phyloP scores from a whole-genome alignment of 1,284 basidiomycete genomes.

The Cryptococcus deneoformans region DNA sequence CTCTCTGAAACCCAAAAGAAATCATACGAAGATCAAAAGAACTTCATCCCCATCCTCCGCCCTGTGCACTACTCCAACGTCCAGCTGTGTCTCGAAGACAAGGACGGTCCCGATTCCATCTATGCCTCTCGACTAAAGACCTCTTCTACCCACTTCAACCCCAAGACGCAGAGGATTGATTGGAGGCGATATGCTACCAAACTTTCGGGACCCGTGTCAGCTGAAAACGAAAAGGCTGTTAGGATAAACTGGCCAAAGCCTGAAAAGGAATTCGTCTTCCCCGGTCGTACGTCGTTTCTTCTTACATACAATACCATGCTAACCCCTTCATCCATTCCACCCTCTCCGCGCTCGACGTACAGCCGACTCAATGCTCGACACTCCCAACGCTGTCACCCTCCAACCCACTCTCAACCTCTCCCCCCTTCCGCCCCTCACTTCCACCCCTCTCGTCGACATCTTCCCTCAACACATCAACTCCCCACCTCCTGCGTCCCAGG shows the following conservation, averaged over 20 bases:
- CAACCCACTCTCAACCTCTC: conserved; percentile 13
- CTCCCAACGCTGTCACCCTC: conserved; percentile 9
- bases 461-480: conserved; percentile 21
- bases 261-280: conserved; percentile 7
- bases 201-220: conserved; percentile 14
- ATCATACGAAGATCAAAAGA: conserved; percentile 28
- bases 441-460: not conserved
- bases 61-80: conserved; percentile 47
- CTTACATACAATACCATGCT: not conserved
- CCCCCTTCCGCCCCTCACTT: not conserved
- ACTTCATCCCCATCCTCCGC: conserved; percentile 24
- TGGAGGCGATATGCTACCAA: conserved; percentile 40
- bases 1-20: conserved; percentile 18
- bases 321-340: not conserved
- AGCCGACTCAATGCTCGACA: conserved; percentile 19
- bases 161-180: conserved; percentile 15
- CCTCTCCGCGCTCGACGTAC: not conserved
- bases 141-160: conserved; percentile 27
- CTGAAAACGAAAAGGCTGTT: conserved; percentile 16
- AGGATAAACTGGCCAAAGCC: conserved; percentile 35
- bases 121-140: conserved; percentile 43
- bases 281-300: conserved; percentile 6
- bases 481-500: conserved; percentile 19
- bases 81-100: conserved; percentile 39
- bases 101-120: conserved; percentile 16